These are phyloP conservation scores for Neurospora pannonica DNA, from an alignment of 495 filamentous ascomycete genomes.

Conservation along the genomic window DNA sequence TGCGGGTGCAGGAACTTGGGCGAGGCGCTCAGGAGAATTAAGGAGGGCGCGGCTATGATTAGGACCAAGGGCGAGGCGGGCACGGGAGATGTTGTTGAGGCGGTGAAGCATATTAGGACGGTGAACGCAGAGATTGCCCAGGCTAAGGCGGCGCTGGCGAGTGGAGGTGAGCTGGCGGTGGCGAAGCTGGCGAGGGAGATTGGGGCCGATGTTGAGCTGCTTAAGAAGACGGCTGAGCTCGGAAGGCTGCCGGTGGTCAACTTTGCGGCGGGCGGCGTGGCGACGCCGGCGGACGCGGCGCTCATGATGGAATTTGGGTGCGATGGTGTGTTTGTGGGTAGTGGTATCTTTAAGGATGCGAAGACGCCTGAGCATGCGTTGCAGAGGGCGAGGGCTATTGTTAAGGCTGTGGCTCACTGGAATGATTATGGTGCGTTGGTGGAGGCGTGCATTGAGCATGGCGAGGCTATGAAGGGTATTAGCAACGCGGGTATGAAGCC, in stretches of 20 bases:
- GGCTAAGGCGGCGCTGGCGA: constrained; percentile 52
- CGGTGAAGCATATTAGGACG: constrained; percentile 90
- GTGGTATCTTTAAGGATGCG: constrained; percentile 85
- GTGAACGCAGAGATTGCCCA: constrained; percentile 75
- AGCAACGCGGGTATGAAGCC: constrained; percentile 67
- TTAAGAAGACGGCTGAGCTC: constrained; percentile 78
- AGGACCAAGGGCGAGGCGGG: constrained; percentile 97
- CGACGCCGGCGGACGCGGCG: constrained; percentile 92
- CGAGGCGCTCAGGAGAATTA: constrained; percentile 85
- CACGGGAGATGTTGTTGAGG: constrained; percentile 96
- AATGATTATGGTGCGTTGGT: constrained; percentile 80
- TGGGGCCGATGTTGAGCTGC: constrained; percentile 60
- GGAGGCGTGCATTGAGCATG: constrained; percentile 75
- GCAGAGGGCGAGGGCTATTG: constrained; percentile 84
- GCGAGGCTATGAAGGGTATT: constrained; percentile 93
- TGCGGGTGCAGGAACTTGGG: constrained; percentile 94
- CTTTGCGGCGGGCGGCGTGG: constrained; percentile 95
- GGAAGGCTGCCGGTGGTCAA: constrained; percentile 92
- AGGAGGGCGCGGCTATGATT: constrained; percentile 97
- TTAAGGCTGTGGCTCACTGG: constrained; percentile 85
- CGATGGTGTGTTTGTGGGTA: constrained; percentile 95
- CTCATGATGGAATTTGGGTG: constrained; percentile 99
- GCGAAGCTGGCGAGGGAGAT: constrained; percentile 73
- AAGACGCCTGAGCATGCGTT: constrained; percentile 61
- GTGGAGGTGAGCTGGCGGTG: constrained; percentile 56